Conservation (phyloP, 345 rosid genomes). For the Sisymbrium altissimum region DNA sequence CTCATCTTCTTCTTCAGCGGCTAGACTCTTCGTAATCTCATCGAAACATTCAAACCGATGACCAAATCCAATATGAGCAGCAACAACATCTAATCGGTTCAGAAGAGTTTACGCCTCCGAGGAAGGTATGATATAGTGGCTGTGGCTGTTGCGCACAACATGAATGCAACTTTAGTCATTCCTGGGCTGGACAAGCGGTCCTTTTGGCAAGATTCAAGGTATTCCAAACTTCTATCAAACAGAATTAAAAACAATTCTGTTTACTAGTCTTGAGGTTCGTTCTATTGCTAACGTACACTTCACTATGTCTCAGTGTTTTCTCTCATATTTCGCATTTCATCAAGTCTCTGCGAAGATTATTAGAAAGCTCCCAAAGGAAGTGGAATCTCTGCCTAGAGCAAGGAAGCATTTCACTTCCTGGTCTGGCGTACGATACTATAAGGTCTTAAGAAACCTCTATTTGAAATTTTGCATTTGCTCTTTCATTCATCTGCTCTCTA, state of each 20-base stretch:
- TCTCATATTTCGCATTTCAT: slow-evolving; percentile 79
- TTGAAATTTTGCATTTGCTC: background rate
- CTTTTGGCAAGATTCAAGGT: slow-evolving; percentile 96
- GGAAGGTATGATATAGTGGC: too few relatives aligned
- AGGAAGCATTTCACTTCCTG: slow-evolving; percentile 90
- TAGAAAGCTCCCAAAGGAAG: slow-evolving; percentile 65
- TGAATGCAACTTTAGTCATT: slow-evolving; percentile 91
- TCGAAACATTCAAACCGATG: too few relatives aligned
- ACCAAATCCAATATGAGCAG: too few relatives aligned
- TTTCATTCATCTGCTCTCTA: background rate
- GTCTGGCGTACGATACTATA: slow-evolving; percentile 74
- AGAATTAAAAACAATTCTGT: background rate
- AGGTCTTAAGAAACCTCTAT: slow-evolving; percentile 34
- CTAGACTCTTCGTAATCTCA: too few relatives aligned
- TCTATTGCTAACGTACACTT: slow-evolving; percentile 20
- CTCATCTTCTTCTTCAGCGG: too few relatives aligned
- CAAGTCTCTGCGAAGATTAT: slow-evolving; percentile 49
- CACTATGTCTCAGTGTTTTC: slow-evolving; percentile 52
- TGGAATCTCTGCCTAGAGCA: slow-evolving; percentile 71
- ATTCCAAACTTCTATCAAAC: background rate
- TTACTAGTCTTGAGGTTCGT: background rate
- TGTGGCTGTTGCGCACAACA: slow-evolving; percentile 84
- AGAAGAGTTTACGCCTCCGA: too few relatives aligned
- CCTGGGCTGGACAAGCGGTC: slow-evolving; percentile 85
- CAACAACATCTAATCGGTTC: too few relatives aligned